Evolutionary conservation across 345 rosid genomes (phyloP), one percentile per base, ranked within the genome.

Genomic region (Rhodamnia argentea): DNA sequence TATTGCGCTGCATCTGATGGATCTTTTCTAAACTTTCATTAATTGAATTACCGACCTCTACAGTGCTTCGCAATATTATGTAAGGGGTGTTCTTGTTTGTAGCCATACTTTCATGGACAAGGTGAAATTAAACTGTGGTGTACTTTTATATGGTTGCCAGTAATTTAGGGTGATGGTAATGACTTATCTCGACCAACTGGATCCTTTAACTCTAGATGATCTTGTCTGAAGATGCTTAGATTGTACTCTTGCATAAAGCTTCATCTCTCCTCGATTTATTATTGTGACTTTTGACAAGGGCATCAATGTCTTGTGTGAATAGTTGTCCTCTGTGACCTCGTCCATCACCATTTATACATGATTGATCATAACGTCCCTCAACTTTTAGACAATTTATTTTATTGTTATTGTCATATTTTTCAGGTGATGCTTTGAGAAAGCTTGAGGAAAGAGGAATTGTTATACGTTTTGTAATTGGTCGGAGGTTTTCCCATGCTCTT

Each of bases 391-490:
- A 10, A 29, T 29, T 24, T 23, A 42, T 14, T 10, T 16, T 54
- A 74, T 53, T 70, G 53, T 14, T 52, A n/a, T 82, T 8, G 75
- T 86, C 44, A 85, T 84, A 24, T 86, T 83, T 85, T 85, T 54
- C 70, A 97, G 99, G 92, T 90, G 96, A 95, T 88, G 95, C 96
- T 20, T 91, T 97, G 53, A 93, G 70, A 86, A 94, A 94, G 86
- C 99, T 96, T 40, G 97, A 97, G 90, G 96, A 95, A 88, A 95
- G 98, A 91, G 99, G 99, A 89, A 88, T 97, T 70, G 88, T 96
- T 85, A 90, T 97, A 87, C 96, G 99, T 76, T 97, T 96, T 90
- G 96, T 97, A 86, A 91, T 97, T 93, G 99, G 99, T 84, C 96
- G 96, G 86, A 97, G 99, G 99, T 97, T 90, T 88, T 83, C 55